Evolutionary conservation across 768 basidiomycete genomes (phyloP).

Genomic region (Suillus ampliporus): DNA sequence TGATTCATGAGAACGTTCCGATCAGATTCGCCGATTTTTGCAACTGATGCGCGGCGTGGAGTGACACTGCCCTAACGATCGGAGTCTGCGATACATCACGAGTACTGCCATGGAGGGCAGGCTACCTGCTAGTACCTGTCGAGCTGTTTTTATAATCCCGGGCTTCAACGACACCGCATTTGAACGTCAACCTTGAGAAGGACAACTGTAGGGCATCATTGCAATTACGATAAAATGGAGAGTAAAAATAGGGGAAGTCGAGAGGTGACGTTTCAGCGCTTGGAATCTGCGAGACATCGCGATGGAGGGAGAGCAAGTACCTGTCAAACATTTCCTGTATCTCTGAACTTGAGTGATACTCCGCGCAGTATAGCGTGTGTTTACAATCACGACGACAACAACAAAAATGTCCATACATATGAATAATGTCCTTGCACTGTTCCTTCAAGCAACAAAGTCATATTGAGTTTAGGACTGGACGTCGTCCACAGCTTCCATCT

Average conservation of each 20-base stretch:
- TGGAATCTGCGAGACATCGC: too few relatives aligned
- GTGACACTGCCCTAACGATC: not conserved
- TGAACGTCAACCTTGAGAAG: not conserved
- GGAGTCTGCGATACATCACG: not conserved
- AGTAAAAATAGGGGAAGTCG: not conserved
- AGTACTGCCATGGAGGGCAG: not conserved
- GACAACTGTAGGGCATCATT: not conserved
- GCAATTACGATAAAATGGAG: not conserved
- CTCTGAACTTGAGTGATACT: too few relatives aligned
- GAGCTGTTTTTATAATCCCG: not conserved
- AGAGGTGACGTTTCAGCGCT: not conserved
- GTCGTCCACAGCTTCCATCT: slow-evolving; percentile 40
- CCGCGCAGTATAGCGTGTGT: too few relatives aligned
- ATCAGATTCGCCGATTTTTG: too few relatives aligned
- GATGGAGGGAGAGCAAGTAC: too few relatives aligned
- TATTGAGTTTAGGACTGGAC: not conserved
- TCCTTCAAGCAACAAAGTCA: not conserved
- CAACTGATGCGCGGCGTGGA: too few relatives aligned
- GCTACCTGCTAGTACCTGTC: not conserved
- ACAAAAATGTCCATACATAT: not conserved
- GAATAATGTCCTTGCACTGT: too few relatives aligned
- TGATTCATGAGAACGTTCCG: not conserved
- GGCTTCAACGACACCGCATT: not conserved
- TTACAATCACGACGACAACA: not conserved
- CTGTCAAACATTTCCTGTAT: too few relatives aligned